Conservation (phyloP, 2,329 filamentous ascomycete genomes). For the Penicillium concentricum region DNA sequence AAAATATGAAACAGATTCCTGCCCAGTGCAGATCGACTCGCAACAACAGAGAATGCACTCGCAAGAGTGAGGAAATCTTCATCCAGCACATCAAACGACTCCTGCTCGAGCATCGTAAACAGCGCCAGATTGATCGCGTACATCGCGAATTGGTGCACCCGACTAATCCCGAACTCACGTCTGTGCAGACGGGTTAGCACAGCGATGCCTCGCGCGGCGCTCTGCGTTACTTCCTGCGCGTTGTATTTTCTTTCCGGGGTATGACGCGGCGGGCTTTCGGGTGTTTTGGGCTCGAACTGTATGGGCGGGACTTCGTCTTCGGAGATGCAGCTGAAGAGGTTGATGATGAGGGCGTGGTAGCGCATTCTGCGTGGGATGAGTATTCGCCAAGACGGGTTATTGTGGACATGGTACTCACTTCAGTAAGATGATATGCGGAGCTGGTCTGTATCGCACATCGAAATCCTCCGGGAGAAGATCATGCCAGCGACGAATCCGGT, state of each 20-base stretch:
- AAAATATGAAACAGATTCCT: constrained; percentile 39
- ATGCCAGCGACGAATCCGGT: constrained; percentile 32
- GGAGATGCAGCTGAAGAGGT: constrained; percentile 34
- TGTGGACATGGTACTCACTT: constrained; percentile 19
- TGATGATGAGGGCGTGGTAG: constrained; percentile 36
- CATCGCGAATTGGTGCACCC: constrained; percentile 38
- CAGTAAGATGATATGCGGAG: constrained; percentile 37
- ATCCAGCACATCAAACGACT: constrained; percentile 34
- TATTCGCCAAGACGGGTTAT: neutral
- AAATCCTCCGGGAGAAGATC: constrained; percentile 31
- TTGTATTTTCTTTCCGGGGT: constrained; percentile 23
- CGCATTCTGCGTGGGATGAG: constrained; percentile 29
- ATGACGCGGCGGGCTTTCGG: constrained; percentile 27
- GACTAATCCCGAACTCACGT: constrained; percentile 35
- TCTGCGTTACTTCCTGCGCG: constrained; percentile 22
- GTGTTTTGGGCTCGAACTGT: constrained; percentile 26
- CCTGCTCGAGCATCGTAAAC: constrained; percentile 33
- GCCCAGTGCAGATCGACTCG: constrained; percentile 35
- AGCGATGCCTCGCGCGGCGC: constrained; percentile 34
- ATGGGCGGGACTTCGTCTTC: constrained; percentile 16
- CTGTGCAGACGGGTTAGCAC: constrained; percentile 31
- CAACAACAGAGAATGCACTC: constrained; percentile 35
- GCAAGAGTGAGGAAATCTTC: constrained; percentile 35
- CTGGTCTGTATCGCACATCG: constrained; percentile 23
- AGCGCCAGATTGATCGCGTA: constrained; percentile 41